Evolutionary conservation across 108 stramenopile genomes (phyloP).

Genomic region (Pelagomonas calceolata): DNA sequence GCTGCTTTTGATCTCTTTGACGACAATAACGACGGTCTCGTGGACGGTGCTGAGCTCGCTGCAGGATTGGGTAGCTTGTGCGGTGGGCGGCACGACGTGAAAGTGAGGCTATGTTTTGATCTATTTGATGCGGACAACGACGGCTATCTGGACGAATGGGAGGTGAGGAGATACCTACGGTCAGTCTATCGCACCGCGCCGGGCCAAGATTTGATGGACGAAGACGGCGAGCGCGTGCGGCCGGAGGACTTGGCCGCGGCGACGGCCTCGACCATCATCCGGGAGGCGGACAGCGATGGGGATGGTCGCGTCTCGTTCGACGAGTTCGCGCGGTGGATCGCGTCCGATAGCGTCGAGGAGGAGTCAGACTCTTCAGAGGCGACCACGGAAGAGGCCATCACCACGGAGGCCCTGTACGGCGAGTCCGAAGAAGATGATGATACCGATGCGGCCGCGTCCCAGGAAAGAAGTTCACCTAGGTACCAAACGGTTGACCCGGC

Average conservation of each 20-base stretch:
- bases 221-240: neutral
- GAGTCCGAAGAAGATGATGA: neutral
- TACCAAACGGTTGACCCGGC: no score
- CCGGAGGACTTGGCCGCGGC: constrained; percentile 6
- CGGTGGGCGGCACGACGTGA: neutral
- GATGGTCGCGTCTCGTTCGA: constrained; percentile 5
- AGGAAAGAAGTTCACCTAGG: no score
- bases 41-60: constrained; percentile 10
- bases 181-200: neutral
- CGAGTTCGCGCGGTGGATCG: constrained; percentile 13
- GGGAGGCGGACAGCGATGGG: constrained; percentile 7
- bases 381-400: neutral
- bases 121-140: constrained; percentile 13
- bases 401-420: neutral
- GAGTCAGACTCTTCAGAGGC: no score
- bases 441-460: neutral
- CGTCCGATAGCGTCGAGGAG: neutral
- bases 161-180: constrained; percentile 6
- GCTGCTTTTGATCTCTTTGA: constrained; percentile 8
- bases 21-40: constrained; percentile 1
- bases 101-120: constrained; percentile 5
- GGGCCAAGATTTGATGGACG: neutral
- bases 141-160: constrained; percentile 11
- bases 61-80: constrained; percentile 6
- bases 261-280: constrained; percentile 4